These are phyloP conservation scores for Echria macrotheca DNA, from an alignment of 495 filamentous ascomycete genomes.

Conservation along the genomic window DNA sequence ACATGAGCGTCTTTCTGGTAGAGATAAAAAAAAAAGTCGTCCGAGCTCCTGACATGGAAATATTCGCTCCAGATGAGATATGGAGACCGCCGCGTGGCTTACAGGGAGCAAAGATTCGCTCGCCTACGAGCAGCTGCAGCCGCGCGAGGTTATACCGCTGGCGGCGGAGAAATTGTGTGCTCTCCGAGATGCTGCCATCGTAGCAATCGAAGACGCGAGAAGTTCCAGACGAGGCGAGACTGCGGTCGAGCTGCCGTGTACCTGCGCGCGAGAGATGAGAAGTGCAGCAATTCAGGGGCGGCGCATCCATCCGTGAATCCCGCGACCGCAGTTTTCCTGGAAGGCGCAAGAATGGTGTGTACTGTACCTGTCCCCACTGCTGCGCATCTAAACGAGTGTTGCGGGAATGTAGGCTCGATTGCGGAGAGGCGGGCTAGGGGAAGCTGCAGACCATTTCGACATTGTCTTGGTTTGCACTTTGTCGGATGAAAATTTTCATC, in stretches of 20 bases:
- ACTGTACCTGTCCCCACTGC: no score
- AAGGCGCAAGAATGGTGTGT: no score
- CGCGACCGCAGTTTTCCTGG: not conserved
- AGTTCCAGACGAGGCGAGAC: constrained; percentile 6
- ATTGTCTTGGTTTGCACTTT: no score
- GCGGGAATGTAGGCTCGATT: no score
- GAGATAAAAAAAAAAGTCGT: constrained; percentile 6
- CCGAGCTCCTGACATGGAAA: constrained; percentile 3
- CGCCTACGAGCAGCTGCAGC: not conserved
- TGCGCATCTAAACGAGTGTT: no score
- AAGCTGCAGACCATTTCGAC: no score
- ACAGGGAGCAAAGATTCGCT: constrained; percentile 2
- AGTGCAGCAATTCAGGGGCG: constrained; percentile 9
- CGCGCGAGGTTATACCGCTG: no score
- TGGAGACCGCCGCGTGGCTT: constrained; percentile 11
- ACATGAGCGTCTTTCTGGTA: no score
- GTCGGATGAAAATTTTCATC: no score
- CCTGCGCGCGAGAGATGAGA: not conserved
- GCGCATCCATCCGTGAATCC: not conserved
- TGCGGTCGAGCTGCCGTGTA: not conserved
- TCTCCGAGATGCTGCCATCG: constrained; percentile 7
- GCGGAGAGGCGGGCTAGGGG: no score
- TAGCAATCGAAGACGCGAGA: constrained; percentile 7
- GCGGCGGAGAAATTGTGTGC: constrained; percentile 1
- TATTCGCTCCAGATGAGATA: constrained; percentile 2